Conservation (phyloP, 2,329 filamentous ascomycete species). For the Lizonia empirigonia region DNA sequence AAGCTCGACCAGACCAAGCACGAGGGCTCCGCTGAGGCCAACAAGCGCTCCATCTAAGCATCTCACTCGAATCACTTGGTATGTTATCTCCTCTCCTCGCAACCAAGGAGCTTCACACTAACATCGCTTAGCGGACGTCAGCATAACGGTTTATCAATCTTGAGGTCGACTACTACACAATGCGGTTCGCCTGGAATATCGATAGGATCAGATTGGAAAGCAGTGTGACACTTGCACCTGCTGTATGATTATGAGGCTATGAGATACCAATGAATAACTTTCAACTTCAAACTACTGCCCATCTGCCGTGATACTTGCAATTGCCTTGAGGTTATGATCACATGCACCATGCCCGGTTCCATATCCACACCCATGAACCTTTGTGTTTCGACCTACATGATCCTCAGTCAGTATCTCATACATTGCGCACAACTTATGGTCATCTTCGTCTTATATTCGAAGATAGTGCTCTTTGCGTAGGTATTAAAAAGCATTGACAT, state of each 20-base stretch:
- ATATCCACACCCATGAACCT: too few relatives aligned
- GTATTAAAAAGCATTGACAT: too few relatives aligned
- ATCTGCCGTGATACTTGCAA: not conserved
- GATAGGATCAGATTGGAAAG: conserved; percentile 13
- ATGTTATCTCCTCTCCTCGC: not conserved
- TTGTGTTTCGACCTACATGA: too few relatives aligned
- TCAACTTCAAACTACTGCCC: conserved; percentile 9
- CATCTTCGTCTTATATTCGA: too few relatives aligned
- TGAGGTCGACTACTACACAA: conserved; percentile 3
- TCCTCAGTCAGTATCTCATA: too few relatives aligned
- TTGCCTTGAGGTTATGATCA: not conserved
- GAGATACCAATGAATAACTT: conserved; percentile 38
- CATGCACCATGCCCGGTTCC: too few relatives aligned
- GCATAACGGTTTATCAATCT: conserved; percentile 8
- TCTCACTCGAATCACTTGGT: conserved; percentile 16
- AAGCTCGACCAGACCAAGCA: conserved; percentile 61
- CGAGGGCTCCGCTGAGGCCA: conserved; percentile 55
- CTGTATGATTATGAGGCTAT: conserved; percentile 27
- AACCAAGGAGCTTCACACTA: not conserved
- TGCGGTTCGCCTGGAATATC: conserved; percentile 15
- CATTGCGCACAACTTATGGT: too few relatives aligned
- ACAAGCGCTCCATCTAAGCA: conserved; percentile 52
- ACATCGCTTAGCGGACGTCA: conserved; percentile 2
- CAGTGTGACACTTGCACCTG: conserved; percentile 16
- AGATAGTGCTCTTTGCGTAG: too few relatives aligned